Base-by-base conservation (phyloP, 2,329 filamentous ascomycete species). In the Penicillium sp. region DNA sequence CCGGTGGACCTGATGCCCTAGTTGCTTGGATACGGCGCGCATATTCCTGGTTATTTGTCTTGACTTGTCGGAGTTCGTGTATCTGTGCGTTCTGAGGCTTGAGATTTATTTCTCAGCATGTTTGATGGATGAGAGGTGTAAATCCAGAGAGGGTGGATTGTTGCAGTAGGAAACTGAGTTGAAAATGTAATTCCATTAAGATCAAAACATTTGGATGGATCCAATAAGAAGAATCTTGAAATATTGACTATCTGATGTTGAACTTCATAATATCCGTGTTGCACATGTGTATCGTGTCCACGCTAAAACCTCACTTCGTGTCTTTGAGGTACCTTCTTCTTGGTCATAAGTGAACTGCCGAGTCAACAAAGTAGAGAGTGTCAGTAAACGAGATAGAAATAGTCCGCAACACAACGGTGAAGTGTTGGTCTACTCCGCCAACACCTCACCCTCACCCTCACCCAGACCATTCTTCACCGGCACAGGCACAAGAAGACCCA, bases 401-500 rank as follows among this genome's bases (percentile, higher is more conserved):
- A 6, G 6, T 18, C n/a, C 33, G 8, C 18, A 39, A 13, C 16
- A 13, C 16, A 21, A 21, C 16, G 4, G 1, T 12, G 9, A 39
- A 39, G 5, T 9, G 4, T 3, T 15, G 24, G 24, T 10, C 39
- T 42, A 16, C 39, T 28, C 12, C 21, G n/a, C 16, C 23, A 42
- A 8, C 41, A 28, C 18, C 10, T n/a, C 12, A 42, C 23, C 15
- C 41, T 16, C 41, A 26, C 6, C 15, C 41, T 28, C 41, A 26
- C 6, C 3, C 7, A 1, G 16, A 10, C 16, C 8, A 12, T 33
- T 9, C 12, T 53, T 26, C 7, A 8, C 33, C n/a, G 5, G 16
- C 28, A 12, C 28, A 29, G 5, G 23, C 16, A 42, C 26, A 10
- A 58, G 24, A 45, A 45, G 28, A 6, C 33, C 24, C 23, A 63